Conservation (phyloP, 306 rosid species). For the Urtica urens region DNA sequence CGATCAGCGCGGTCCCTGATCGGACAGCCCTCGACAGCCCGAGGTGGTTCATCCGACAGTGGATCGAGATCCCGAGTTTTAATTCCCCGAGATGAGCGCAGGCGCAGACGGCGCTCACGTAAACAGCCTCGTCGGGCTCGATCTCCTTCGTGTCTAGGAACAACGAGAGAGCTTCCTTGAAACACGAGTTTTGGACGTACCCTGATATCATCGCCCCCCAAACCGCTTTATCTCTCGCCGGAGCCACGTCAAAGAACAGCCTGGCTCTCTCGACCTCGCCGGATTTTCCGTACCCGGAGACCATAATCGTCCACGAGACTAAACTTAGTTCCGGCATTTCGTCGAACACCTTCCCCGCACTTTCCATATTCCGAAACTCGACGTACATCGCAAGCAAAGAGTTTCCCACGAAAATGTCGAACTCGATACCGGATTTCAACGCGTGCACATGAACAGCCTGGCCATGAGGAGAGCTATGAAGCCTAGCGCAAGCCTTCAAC, state of each 20-base stretch:
- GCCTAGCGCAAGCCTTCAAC: slow-evolving; percentile 41
- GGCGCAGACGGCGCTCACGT: slow-evolving; percentile 54
- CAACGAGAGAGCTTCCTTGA: slow-evolving; percentile 57
- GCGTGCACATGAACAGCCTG: slow-evolving; percentile 41
- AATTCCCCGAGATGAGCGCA: slow-evolving; percentile 72
- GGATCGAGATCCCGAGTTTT: slow-evolving; percentile 60
- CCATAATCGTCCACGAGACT: slow-evolving; percentile 67
- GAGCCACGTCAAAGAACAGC: slow-evolving; percentile 57
- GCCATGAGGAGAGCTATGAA: slow-evolving; percentile 22
- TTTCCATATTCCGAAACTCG: slow-evolving; percentile 26
- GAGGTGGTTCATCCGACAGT: slow-evolving; percentile 27
- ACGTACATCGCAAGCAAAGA: slow-evolving; percentile 39
- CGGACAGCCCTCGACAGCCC: slow-evolving; percentile 29
- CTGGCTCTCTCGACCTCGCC: slow-evolving; percentile 52
- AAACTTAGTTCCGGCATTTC: slow-evolving; percentile 49
- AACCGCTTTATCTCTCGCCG: slow-evolving; percentile 52
- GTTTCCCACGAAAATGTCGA: slow-evolving; percentile 53
- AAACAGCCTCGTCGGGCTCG: slow-evolving; percentile 59
- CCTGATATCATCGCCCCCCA: slow-evolving; percentile 94
- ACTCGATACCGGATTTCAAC: slow-evolving; percentile 41
- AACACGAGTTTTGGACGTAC: slow-evolving; percentile 58
- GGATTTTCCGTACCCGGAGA: slow-evolving; percentile 51
- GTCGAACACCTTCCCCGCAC: slow-evolving; percentile 51
- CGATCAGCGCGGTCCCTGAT: slow-evolving; percentile 48
- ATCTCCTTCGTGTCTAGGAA: slow-evolving; percentile 51